Conservation (phyloP, 2,329 filamentous ascomycete species). For the Lanzia echinophila region DNA sequence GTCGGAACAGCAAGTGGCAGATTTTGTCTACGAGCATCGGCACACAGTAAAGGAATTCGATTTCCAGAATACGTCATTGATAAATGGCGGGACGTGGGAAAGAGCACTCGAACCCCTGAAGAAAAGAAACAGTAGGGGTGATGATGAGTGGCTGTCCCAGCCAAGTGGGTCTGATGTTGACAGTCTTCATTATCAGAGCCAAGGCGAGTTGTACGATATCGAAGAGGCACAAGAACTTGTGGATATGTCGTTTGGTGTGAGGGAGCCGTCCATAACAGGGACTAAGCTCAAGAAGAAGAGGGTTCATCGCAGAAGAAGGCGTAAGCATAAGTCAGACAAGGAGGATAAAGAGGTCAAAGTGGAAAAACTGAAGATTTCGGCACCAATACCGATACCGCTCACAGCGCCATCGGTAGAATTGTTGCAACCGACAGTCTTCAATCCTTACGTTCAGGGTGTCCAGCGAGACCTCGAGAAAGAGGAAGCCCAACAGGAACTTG, state of each 20-base stretch:
- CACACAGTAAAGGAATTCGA: slow-evolving; percentile 68
- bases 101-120: slow-evolving; percentile 74
- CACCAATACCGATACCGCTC: slow-evolving; percentile 23
- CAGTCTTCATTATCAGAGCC: slow-evolving; percentile 19
- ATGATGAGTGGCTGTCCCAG: slow-evolving; percentile 35
- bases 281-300: slow-evolving; percentile 42
- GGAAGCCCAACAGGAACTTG: slow-evolving; percentile 47
- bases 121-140: slow-evolving; percentile 36
- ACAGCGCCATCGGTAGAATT: slow-evolving; percentile 28
- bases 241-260: slow-evolving; percentile 15
- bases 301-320: slow-evolving; percentile 22
- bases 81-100: slow-evolving; percentile 67
- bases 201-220: slow-evolving; percentile 20
- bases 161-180: slow-evolving; percentile 27
- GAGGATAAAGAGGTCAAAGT: slow-evolving; percentile 10
- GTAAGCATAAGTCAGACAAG: slow-evolving; percentile 33
- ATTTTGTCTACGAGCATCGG: slow-evolving; percentile 61
- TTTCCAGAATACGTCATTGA: slow-evolving; percentile 68
- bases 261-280: slow-evolving; percentile 29
- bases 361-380: slow-evolving; percentile 23
- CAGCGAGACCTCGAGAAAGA: slow-evolving; percentile 54
- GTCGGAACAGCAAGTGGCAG: slow-evolving; percentile 62
- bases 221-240: slow-evolving; percentile 20
- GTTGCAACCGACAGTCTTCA: slow-evolving; percentile 52
- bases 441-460: slow-evolving; percentile 45